Percentiles rank a stretch among this genome's conserved stretches.
These are phyloP conservation scores for Parastagonospora avenae DNA, from an alignment of 2,329 filamentous ascomycete genomes.

Conservation along the genomic window DNA sequence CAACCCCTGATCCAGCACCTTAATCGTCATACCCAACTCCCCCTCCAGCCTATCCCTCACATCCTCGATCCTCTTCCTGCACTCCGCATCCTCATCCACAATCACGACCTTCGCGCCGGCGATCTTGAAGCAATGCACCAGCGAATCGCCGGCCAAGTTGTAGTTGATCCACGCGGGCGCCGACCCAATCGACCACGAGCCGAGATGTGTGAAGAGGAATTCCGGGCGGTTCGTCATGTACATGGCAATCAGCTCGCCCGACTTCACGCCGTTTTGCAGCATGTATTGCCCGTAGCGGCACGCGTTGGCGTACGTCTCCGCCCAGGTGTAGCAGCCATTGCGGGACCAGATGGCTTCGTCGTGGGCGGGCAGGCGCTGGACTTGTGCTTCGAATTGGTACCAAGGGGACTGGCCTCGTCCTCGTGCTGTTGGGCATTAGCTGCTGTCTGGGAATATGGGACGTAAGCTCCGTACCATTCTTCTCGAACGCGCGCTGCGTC, in stretches of 20 bases:
- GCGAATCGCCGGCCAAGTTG: constrained; percentile 66
- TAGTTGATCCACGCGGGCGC: constrained; percentile 75
- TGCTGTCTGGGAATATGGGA: neutral
- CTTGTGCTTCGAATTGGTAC: constrained; percentile 67
- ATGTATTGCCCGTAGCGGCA: constrained; percentile 46
- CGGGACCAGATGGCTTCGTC: constrained; percentile 71
- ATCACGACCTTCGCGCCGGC: constrained; percentile 56
- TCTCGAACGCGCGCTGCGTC: constrained; percentile 52
- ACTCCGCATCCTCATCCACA: constrained; percentile 55
- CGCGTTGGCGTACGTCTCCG: constrained; percentile 48
- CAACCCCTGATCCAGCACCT: constrained; percentile 58
- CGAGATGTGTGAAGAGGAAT: constrained; percentile 70
- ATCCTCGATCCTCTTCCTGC: constrained; percentile 63
- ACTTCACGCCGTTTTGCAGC: constrained; percentile 57
- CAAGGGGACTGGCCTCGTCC: constrained; percentile 65
- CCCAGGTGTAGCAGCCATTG: constrained; percentile 53
- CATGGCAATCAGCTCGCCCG: constrained; percentile 66
- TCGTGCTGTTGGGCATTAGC: constrained; percentile 13
- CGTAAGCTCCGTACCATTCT: constrained; percentile 52
- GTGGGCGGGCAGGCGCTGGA: constrained; percentile 54
- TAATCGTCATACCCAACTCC: constrained; percentile 64
- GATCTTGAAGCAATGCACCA: constrained; percentile 69
- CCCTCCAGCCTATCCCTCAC: constrained; percentile 54
- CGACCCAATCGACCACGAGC: constrained; percentile 67
- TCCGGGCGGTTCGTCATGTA: constrained; percentile 72